Conservation (phyloP, 176 grass and related monocot species). For the Miscanthus lutarioriparius region DNA sequence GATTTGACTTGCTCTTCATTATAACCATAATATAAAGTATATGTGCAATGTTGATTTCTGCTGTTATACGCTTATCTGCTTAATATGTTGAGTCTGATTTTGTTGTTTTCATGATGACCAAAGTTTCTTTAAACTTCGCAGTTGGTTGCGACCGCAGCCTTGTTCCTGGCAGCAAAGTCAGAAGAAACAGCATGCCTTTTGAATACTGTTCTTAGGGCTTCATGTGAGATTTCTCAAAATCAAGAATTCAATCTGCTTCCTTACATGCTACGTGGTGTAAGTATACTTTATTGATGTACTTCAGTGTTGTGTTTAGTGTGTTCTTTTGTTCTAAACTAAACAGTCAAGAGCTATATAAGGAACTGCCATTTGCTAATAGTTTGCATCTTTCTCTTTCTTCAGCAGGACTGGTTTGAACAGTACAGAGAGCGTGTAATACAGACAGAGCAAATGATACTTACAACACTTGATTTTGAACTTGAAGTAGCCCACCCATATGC, state of each 20-base stretch:
- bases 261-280: slow-evolving; percentile 64
- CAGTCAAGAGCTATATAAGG: background rate
- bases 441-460: slow-evolving; percentile 85
- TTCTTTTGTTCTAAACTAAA: slow-evolving; percentile 6
- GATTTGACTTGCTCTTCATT: background rate
- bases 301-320: background rate
- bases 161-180: slow-evolving; percentile 78
- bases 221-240: slow-evolving; percentile 78
- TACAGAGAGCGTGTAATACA: slow-evolving; percentile 78
- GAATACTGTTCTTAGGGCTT: slow-evolving; percentile 73
- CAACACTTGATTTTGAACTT: slow-evolving; percentile 88
- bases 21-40: background rate
- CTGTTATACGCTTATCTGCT: background rate
- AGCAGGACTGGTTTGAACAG: slow-evolving; percentile 84
- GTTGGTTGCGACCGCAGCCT: slow-evolving; percentile 80
- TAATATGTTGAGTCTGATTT: slow-evolving; percentile 10
- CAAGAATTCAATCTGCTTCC: slow-evolving; percentile 63
- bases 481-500: slow-evolving; percentile 88
- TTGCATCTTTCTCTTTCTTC: slow-evolving; percentile 37
- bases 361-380: slow-evolving; percentile 13
- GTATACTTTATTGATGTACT: slow-evolving; percentile 22
- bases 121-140: slow-evolving; percentile 42
- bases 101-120: background rate
- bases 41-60: background rate
- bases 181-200: slow-evolving; percentile 80